These are phyloP conservation scores for Phytophthora citricola DNA, from an alignment of 352 stramenopile species.

Conservation along the genomic window DNA sequence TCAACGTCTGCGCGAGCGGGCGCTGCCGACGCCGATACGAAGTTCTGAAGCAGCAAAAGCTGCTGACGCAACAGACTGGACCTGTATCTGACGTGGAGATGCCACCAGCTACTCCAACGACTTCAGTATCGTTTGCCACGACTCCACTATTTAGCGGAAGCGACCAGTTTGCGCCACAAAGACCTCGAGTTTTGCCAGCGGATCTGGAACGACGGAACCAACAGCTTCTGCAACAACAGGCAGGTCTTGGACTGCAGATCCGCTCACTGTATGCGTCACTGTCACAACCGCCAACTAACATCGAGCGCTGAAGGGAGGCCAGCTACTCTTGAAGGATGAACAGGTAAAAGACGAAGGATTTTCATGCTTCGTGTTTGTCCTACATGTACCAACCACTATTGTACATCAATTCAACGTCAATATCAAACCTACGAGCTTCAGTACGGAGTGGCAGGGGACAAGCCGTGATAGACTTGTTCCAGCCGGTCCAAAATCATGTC, in stretches of 20 bases:
- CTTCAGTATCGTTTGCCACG: slow-evolving; percentile 8
- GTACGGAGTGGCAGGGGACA: slow-evolving; percentile 21
- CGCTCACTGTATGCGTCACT: slow-evolving; percentile 47
- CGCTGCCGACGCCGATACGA: slow-evolving; percentile 76
- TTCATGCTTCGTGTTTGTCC: background rate
- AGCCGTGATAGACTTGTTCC: slow-evolving; percentile 35
- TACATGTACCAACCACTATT: slow-evolving; percentile 8
- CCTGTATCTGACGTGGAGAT: slow-evolving; percentile 8
- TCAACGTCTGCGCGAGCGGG: slow-evolving; percentile 59
- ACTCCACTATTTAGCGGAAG: slow-evolving; percentile 16
- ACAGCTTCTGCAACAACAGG: slow-evolving; percentile 34
- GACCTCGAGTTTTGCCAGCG: slow-evolving; percentile 13
- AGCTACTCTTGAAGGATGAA: background rate
- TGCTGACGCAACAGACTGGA: slow-evolving; percentile 15
- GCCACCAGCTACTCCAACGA: background rate
- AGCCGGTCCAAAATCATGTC: slow-evolving; percentile 43
- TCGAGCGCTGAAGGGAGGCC: slow-evolving; percentile 3
- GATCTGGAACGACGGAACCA: slow-evolving; percentile 33
- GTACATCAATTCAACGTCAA: slow-evolving; percentile 30
- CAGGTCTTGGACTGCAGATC: slow-evolving; percentile 26
- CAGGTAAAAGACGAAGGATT: background rate
- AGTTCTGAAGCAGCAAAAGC: slow-evolving; percentile 52
- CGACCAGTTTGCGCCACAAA: slow-evolving; percentile 15
- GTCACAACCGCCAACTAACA: slow-evolving; percentile 1
- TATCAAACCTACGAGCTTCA: slow-evolving; percentile 13